A percentile compares a stretch with the other conserved stretches of the same genome.
Evolutionary conservation across 345 rosid species (phyloP).

Genomic region (Pugionium dolabratum): DNA sequence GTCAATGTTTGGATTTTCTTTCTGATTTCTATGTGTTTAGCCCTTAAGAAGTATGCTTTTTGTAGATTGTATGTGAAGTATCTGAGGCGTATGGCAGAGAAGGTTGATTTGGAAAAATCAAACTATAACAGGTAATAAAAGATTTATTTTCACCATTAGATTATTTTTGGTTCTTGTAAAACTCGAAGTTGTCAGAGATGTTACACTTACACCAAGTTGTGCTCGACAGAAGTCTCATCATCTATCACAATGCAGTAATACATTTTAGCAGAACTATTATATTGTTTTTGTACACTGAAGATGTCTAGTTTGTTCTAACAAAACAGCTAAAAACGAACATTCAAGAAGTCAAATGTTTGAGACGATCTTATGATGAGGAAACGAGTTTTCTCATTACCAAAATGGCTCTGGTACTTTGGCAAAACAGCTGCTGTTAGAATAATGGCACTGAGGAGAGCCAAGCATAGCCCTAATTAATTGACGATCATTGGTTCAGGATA

Average conservation of each 20-base stretch:
- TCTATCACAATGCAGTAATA: constrained; percentile 60
- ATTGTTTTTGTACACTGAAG: constrained; percentile 19
- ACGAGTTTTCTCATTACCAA: constrained; percentile 41
- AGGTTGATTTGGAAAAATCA: constrained; percentile 89
- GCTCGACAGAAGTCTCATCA: constrained; percentile 57
- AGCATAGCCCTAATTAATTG: constrained; percentile 65
- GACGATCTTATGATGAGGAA: constrained; percentile 47
- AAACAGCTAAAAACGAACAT: background rate
- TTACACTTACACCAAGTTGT: constrained; percentile 78
- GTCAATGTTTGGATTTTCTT: background rate
- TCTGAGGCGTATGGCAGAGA: constrained; percentile 73
- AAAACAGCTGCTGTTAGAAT: constrained; percentile 66
- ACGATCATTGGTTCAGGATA: constrained; percentile 69
- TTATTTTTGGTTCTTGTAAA: constrained; percentile 4
- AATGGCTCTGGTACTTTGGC: constrained; percentile 51
- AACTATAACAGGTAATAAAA: constrained; percentile 70
- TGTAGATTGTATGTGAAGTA: constrained; percentile 76
- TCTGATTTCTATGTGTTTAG: background rate
- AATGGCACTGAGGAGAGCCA: constrained; percentile 68
- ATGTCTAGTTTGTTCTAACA: constrained; percentile 3
- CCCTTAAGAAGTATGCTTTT: constrained; percentile 1
- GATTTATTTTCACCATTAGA: constrained; percentile 10
- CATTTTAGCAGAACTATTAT: constrained; percentile 21
- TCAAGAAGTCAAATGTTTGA: constrained; percentile 56
- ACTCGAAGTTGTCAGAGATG: constrained; percentile 79